Percentiles rank a stretch among this genome's conserved stretches.
Conservation (phyloP, 352 stramenopile species). For the Pelagophyceae sp. region DNA sequence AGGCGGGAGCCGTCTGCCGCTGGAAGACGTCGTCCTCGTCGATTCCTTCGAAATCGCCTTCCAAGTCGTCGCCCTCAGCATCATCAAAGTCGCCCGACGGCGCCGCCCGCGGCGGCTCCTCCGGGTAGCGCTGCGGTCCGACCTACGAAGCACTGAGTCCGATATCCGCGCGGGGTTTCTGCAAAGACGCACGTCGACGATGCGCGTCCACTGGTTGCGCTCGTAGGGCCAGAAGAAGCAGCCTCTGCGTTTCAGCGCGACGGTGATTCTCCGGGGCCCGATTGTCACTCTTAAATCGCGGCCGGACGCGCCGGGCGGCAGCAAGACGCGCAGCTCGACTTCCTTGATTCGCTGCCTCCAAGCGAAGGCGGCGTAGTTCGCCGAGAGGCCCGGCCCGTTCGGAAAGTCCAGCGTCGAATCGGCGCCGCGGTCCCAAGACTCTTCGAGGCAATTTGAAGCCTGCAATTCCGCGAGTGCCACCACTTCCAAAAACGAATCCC, state of each 20-base stretch:
- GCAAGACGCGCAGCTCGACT: neutral
- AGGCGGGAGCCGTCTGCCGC: neutral
- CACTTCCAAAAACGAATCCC: neutral
- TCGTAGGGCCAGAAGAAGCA: constrained; percentile 10
- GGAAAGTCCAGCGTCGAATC: neutral
- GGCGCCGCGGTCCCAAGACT: neutral
- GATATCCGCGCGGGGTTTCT: neutral
- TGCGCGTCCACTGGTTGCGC: neutral
- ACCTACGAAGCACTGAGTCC: too few species aligned
- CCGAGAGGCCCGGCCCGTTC: neutral
- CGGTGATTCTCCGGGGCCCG: neutral
- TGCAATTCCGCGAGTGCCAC: neutral
- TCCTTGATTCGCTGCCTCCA: constrained; percentile 10
- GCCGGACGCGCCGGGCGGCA: neutral
- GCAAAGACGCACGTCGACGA: constrained; percentile 17
- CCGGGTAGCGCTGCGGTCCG: too few species aligned
- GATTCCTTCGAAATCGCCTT: neutral
- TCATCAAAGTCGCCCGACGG: neutral
- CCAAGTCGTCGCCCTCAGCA: neutral
- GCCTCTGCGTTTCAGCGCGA: neutral
- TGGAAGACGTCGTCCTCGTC: neutral
- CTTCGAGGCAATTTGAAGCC: neutral
- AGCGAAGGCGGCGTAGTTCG: neutral
- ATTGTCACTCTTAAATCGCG: neutral
- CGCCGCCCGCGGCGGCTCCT: too few species aligned